phyloP scores from a whole-genome alignment of 768 basidiomycete species.

The Grammothele lineata region DNA sequence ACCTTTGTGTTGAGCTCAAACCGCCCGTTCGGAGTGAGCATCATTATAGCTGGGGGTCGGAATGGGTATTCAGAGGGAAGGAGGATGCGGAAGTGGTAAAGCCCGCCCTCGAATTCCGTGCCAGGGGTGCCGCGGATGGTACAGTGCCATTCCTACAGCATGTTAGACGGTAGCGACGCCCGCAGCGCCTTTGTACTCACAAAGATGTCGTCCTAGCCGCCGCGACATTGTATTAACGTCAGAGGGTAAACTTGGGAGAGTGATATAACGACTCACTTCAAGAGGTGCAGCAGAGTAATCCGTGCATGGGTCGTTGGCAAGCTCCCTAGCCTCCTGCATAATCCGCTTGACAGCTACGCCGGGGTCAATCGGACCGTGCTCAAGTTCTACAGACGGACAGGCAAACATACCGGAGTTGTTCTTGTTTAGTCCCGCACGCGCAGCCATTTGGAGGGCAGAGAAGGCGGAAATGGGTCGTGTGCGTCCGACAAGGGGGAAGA shows the following conservation, averaged over 20 bases:
- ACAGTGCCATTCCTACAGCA: conserved; percentile 84
- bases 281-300: conserved; percentile 81
- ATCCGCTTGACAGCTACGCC: conserved; percentile 86
- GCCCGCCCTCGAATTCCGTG: conserved; percentile 89
- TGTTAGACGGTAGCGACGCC: conserved; percentile 1
- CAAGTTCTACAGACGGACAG: too few species aligned
- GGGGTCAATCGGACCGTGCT: background rate
- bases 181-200: conserved; percentile 39
- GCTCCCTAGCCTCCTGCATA: conserved; percentile 92
- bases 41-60: conserved; percentile 91
- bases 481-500: background rate
- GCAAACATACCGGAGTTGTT: conserved; percentile 73
- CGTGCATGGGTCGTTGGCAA: conserved; percentile 77
- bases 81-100: conserved; percentile 93
- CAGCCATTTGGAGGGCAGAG: conserved; percentile 19
- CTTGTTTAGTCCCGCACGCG: conserved; percentile 61
- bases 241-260: background rate
- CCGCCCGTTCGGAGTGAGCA: conserved; percentile 95
- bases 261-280: conserved; percentile 69
- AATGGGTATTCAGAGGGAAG: conserved; percentile 95
- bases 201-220: conserved; percentile 84
- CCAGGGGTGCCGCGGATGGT: conserved; percentile 87
- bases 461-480: background rate
- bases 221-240: too few species aligned
- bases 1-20: conserved; percentile 97